A percentile compares a stretch with the other conserved stretches of the same genome.
Evolutionary conservation across 2,329 filamentous ascomycete species (phyloP).

Genomic region (Pestalotiopsis sp.): DNA sequence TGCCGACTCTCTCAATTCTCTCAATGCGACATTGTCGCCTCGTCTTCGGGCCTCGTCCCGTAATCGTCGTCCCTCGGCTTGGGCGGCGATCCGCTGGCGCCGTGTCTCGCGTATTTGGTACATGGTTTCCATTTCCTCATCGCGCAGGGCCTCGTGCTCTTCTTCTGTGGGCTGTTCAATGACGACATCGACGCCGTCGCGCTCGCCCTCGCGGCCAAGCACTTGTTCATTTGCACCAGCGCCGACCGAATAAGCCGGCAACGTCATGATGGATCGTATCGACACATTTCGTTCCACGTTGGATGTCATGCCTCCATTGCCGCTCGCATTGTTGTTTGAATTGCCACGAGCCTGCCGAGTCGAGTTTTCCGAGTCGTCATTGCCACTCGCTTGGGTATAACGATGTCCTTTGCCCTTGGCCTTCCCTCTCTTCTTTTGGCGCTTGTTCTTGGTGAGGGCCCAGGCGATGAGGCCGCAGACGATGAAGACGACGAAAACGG

Average conservation of each 20-base stretch:
- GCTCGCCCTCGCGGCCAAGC: constrained; percentile 85
- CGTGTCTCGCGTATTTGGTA: constrained; percentile 87
- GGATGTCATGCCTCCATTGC: constrained; percentile 24
- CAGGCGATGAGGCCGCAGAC: background rate
- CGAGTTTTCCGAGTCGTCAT: constrained; percentile 10
- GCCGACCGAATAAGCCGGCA: constrained; percentile 80
- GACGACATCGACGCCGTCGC: constrained; percentile 88
- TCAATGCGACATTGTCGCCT: constrained; percentile 71
- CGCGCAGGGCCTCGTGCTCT: constrained; percentile 76
- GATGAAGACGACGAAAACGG: background rate
- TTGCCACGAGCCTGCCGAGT: background rate
- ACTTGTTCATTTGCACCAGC: constrained; percentile 79
- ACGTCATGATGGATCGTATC: constrained; percentile 89
- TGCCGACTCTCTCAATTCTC: constrained; percentile 63
- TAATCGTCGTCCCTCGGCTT: constrained; percentile 73
- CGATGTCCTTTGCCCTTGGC: background rate
- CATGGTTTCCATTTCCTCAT: constrained; percentile 89
- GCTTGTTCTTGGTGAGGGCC: background rate
- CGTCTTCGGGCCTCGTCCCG: constrained; percentile 72
- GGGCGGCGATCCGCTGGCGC: constrained; percentile 73
- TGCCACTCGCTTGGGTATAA: constrained; percentile 12
- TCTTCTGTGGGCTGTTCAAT: constrained; percentile 82
- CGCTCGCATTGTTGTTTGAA: constrained; percentile 26
- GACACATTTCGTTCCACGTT: constrained; percentile 80
- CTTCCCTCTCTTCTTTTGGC: background rate